Conservation (phyloP, 176 grass and related monocot genomes). For the Juncus effusus region DNA sequence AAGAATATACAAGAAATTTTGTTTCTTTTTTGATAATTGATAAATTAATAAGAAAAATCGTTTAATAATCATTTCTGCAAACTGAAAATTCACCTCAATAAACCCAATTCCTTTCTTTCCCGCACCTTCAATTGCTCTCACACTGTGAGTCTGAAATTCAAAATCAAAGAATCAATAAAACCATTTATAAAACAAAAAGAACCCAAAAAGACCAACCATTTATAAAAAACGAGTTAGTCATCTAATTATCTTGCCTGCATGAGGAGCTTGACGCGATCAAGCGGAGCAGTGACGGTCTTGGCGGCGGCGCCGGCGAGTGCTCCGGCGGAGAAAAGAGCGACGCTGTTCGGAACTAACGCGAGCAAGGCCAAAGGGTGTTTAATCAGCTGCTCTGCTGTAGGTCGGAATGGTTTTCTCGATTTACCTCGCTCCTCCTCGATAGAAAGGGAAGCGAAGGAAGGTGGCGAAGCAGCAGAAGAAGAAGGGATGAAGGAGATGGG, state of each 20-base stretch:
- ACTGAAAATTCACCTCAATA: slow-evolving; percentile 42
- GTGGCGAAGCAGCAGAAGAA: neutral
- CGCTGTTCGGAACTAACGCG: slow-evolving; percentile 67
- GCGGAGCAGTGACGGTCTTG: slow-evolving; percentile 82
- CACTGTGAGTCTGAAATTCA: slow-evolving; percentile 58
- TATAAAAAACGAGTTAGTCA: neutral
- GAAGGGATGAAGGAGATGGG: slow-evolving; percentile 10
- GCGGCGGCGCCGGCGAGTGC: slow-evolving; percentile 67
- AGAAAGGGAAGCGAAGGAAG: slow-evolving; percentile 34
- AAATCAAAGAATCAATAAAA: neutral
- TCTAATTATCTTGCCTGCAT: slow-evolving; percentile 51
- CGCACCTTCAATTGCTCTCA: slow-evolving; percentile 44
- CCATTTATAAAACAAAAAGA: neutral
- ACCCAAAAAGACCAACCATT: no score
- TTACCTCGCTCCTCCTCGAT: slow-evolving; percentile 13
- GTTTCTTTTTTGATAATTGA: slow-evolving; percentile 1
- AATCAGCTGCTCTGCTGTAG: slow-evolving; percentile 53
- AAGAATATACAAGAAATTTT: no score
- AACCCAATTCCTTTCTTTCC: slow-evolving; percentile 62
- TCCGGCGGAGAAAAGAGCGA: slow-evolving; percentile 71
- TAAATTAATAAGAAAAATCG: neutral
- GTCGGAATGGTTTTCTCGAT: slow-evolving; percentile 16
- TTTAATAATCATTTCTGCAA: neutral
- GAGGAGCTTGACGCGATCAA: slow-evolving; percentile 94
- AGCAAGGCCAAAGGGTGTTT: slow-evolving; percentile 71